phyloP scores from a whole-genome alignment of 768 basidiomycete genomes.

The Kondoa subrosea region DNA sequence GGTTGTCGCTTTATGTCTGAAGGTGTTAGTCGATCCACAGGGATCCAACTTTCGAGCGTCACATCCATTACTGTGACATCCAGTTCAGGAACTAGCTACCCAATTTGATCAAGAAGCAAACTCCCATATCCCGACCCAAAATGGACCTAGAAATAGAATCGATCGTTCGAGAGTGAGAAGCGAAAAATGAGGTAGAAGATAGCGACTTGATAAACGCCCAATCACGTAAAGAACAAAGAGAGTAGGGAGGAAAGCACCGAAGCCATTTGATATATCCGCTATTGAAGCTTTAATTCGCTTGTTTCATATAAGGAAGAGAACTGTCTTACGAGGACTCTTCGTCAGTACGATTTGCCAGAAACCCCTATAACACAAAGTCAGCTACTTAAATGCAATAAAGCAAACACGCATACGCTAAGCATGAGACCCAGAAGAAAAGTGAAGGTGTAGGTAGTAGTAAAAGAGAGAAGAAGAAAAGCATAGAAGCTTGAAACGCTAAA shows the following conservation, averaged over 20 bases:
- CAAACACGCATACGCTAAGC: no score
- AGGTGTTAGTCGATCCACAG: conserved; percentile 56
- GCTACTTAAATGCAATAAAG: no score
- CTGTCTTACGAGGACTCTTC: conserved; percentile 36
- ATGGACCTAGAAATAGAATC: conserved; percentile 57
- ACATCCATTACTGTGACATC: conserved; percentile 9
- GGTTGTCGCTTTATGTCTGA: conserved; percentile 49
- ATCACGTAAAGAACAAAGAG: conserved; percentile 64
- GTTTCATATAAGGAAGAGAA: background rate
- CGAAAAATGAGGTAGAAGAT: conserved; percentile 52
- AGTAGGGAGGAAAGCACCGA: conserved; percentile 57
- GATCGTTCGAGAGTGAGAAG: conserved; percentile 54
- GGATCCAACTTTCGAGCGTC: conserved; percentile 36
- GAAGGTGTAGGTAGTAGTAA: conserved; percentile 54
- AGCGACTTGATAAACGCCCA: conserved; percentile 59
- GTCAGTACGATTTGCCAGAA: conserved; percentile 68
- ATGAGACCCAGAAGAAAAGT: conserved; percentile 60
- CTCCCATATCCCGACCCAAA: conserved; percentile 62
- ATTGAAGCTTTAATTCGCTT: conserved; percentile 40
- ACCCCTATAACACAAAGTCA: no score
- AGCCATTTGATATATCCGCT: conserved; percentile 54
- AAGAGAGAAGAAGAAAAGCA: conserved; percentile 52
- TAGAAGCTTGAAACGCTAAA: conserved; percentile 53
- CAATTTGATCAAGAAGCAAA: conserved; percentile 37
- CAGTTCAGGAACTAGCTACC: conserved; percentile 42